Evolutionary conservation across 2,329 filamentous ascomycete species (phyloP).

Genomic region (Talaromyces sp.): DNA sequence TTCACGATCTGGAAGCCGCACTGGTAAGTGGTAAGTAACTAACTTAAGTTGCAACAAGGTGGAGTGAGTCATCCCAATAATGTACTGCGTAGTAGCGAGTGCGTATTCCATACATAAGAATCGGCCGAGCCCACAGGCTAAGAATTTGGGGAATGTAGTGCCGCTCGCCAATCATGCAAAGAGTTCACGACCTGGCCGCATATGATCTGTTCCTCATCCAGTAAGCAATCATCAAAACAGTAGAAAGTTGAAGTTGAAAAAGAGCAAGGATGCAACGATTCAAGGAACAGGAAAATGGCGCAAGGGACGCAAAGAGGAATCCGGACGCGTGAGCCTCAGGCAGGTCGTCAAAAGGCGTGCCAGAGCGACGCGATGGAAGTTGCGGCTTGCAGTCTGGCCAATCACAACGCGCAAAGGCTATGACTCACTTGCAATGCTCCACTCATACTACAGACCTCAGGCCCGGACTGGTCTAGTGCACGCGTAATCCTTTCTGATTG

Average conservation of each 20-base stretch:
- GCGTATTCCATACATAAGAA: background rate
- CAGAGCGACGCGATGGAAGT: background rate
- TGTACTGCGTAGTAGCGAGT: too few species aligned
- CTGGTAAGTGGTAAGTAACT: too few species aligned
- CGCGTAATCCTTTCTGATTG: background rate
- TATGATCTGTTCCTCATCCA: background rate
- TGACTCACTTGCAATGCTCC: conserved; percentile 15
- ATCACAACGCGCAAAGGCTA: conserved; percentile 3
- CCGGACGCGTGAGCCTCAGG: background rate
- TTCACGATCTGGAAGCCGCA: background rate
- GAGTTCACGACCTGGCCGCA: background rate
- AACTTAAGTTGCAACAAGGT: background rate
- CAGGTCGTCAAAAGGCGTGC: conserved; percentile 12
- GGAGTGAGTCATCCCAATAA: conserved; percentile 5
- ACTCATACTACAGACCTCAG: background rate
- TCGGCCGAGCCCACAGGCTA: background rate
- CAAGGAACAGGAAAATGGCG: background rate
- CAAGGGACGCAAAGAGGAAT: background rate
- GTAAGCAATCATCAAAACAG: background rate
- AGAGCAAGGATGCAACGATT: background rate
- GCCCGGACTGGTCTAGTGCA: background rate
- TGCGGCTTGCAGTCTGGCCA: background rate
- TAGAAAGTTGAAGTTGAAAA: background rate
- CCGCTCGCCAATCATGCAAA: background rate
- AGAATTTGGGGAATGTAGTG: background rate